Evolutionary conservation across 1,139 yeast species (phyloP).

Genomic region (Taphrina sp.): DNA sequence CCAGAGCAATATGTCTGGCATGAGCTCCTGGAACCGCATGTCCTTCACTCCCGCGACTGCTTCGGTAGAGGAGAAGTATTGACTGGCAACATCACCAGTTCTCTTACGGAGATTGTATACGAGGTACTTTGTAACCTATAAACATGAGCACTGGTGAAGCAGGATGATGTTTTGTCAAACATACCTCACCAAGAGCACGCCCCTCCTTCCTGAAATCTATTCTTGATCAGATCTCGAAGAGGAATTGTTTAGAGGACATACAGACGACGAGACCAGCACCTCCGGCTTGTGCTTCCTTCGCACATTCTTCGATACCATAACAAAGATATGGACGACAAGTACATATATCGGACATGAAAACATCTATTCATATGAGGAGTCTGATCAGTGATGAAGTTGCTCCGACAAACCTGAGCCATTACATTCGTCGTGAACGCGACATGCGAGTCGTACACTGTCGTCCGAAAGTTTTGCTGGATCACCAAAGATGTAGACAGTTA

Average conservation of each 20-base stretch:
- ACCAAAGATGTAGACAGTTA: constrained; percentile 62
- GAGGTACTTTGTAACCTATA: constrained; percentile 56
- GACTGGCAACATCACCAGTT: constrained; percentile 63
- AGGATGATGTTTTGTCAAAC: no score
- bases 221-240: constrained; percentile 46
- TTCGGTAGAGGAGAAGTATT: constrained; percentile 62
- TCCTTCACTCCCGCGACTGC: constrained; percentile 26
- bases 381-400: constrained; percentile 43
- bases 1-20: constrained; percentile 67
- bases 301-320: constrained; percentile 63
- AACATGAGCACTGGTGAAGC: no score
- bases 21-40: constrained; percentile 57
- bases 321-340: constrained; percentile 64
- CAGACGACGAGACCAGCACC: constrained; percentile 56
- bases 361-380: constrained; percentile 49
- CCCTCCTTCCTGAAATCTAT: constrained; percentile 67
- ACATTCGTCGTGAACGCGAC: constrained; percentile 64
- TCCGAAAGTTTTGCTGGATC: constrained; percentile 55
- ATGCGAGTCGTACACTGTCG: constrained; percentile 51
- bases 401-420: constrained; percentile 42
- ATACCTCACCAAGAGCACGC: constrained; percentile 62
- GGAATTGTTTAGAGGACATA: background rate
- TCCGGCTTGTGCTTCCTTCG: constrained; percentile 61
- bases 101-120: constrained; percentile 67
- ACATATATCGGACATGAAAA: constrained; percentile 62